Base-by-base conservation (phyloP, 225 moss, liverwort and hornwort species). In the Takakia lepidozioides region DNA sequence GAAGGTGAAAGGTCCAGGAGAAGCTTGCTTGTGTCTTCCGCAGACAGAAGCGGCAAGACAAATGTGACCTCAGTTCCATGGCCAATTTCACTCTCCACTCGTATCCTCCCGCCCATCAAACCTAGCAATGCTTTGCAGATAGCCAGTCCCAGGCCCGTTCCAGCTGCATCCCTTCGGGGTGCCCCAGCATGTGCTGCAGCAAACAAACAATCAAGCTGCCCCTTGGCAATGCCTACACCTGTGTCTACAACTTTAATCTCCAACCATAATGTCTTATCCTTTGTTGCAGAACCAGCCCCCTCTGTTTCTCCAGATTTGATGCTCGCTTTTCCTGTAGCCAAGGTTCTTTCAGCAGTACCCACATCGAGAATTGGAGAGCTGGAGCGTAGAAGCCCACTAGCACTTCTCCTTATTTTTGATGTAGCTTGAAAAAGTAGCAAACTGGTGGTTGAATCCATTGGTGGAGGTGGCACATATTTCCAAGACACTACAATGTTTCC, bases 71-170 rank as follows among this genome's bases (percentile, higher is more conserved):
- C 62, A 18, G 93, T 95, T 10, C 93, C 93, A 10, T 58, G 57
- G 21, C 79, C 72, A 35, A 60, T 19, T 57, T 89, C 76, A 52
- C 86, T 95, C 21, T 75, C 68, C 57, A 82, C 61, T 18, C 76
- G 64, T 50, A 95, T 46, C 46, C 72, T 86, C 10, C 93, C 89
- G 46, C 69, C 65, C 80, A 89, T 86, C 57, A 95, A 66, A 6
- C 53, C 53, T 26, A 95, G 72, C 66, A 95, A 61, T 8, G 89
- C 89, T 52, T 95, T 84, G 60, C 86, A 89, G 24, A 95, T 95
- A 19, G 89, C 86, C 2, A 89, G 59, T 14, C 93, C 93, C 2
- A 95, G 79, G 46, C 89, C 93, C 16, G 86, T 73, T 55, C 93
- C 93, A 28, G 84, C 72, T 11, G 83, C 75, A 64, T 89, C 86